Percentiles rank a stretch among this genome's conserved stretches.
phyloP scores from a whole-genome alignment of 495 filamentous ascomycete genomes.

The Lophiostoma macrostomum region DNA sequence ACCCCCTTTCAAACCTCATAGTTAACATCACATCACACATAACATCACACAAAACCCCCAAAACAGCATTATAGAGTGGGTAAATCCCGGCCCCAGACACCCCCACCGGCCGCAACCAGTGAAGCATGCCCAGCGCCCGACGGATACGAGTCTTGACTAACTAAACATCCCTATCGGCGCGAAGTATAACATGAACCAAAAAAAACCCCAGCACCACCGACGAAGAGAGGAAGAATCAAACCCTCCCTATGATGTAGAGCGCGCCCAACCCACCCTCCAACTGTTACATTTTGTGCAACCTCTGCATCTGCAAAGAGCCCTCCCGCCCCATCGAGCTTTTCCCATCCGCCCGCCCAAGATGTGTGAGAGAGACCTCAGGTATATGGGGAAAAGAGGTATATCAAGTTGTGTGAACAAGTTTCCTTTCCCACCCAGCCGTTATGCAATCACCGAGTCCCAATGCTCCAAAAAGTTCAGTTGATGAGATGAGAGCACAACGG shows the following conservation, averaged over 20 bases:
- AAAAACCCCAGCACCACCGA: background rate
- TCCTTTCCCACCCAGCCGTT: background rate
- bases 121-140: slow-evolving; percentile 4
- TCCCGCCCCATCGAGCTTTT: too few species aligned
- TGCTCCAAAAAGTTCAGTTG: too few species aligned
- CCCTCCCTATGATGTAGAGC: too few species aligned
- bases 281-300: too few species aligned
- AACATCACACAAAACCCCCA: background rate
- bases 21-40: slow-evolving; percentile 3
- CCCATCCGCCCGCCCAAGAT: too few species aligned
- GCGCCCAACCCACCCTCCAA: too few species aligned
- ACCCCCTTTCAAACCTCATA: background rate
- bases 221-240: slow-evolving; percentile 1
- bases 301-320: too few species aligned
- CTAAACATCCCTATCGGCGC: slow-evolving; percentile 28
- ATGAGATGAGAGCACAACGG: too few species aligned
- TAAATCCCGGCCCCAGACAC: slow-evolving; percentile 36
- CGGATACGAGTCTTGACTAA: slow-evolving; percentile 35
- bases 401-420: too few species aligned
- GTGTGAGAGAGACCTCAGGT: too few species aligned
- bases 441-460: slow-evolving; percentile 18
- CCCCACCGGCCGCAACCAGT: too few species aligned
- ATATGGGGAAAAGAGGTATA: too few species aligned
- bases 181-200: background rate
- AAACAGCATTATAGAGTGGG: slow-evolving; percentile 27